Conservation (phyloP, 192 early-diverging fungal genomes). For the Coemansia sp. region DNA sequence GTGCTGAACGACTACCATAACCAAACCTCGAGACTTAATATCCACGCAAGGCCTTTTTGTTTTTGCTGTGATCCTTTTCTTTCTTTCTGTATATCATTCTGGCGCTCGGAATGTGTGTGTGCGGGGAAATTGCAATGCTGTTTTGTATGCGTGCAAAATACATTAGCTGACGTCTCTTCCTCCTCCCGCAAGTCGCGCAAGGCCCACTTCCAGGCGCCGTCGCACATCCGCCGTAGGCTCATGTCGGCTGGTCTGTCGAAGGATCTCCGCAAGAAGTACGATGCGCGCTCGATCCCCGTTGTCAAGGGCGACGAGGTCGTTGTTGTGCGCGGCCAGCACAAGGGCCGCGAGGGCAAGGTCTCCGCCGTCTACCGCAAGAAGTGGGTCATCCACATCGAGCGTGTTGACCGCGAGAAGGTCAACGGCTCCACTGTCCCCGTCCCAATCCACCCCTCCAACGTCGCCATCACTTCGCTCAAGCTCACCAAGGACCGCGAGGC, state of each 20-base stretch:
- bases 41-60: constrained; percentile 15
- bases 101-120: constrained; percentile 2
- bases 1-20: constrained; percentile 41
- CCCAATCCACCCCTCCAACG: constrained; percentile 98
- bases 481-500: constrained; percentile 94
- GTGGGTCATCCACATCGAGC: constrained; percentile 99
- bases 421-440: constrained; percentile 91
- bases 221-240: constrained; percentile 90
- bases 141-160: too few species aligned
- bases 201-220: constrained; percentile 98
- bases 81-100: constrained; percentile 14
- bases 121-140: too few species aligned
- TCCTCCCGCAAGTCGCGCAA: constrained; percentile 91
- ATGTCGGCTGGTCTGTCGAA: constrained; percentile 96
- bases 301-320: constrained; percentile 97
- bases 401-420: constrained; percentile 94
- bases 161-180: constrained; percentile 76
- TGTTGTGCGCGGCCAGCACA: constrained; percentile 92
- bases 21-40: constrained; percentile 9
- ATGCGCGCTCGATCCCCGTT: constrained; percentile 94
- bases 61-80: constrained; percentile 9
- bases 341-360: constrained; percentile 98
- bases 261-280: constrained; percentile 97
- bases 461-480: constrained; percentile 93
- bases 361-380: constrained; percentile 96